These are phyloP conservation scores for Solanum okadae DNA, from an alignment of 257 asterid genomes.

Conservation along the genomic window DNA sequence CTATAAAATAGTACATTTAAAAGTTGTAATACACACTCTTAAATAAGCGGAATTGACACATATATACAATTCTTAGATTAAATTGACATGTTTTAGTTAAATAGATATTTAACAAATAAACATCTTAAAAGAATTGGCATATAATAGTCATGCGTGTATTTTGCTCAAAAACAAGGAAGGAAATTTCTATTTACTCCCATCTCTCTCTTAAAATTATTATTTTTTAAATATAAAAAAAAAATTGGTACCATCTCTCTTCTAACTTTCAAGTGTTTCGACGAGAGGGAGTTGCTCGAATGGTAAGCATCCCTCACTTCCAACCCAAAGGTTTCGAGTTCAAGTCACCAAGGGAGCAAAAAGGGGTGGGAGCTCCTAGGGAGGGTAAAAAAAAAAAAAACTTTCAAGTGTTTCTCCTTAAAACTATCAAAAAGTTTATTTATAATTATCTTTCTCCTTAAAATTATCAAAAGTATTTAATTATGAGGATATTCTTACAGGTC, in stretches of 20 bases:
- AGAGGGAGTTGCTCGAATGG: too few relatives aligned
- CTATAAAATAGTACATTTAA: too few relatives aligned
- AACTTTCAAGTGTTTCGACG: neutral
- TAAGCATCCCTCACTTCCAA: too few relatives aligned
- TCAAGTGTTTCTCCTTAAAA: too few relatives aligned
- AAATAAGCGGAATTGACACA: neutral
- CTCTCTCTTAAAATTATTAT: neutral
- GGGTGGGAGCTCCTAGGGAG: too few relatives aligned
- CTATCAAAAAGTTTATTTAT: neutral
- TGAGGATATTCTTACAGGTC: neutral
- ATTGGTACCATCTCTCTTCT: neutral
- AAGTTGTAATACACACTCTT: too few relatives aligned
- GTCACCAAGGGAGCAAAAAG: too few relatives aligned
- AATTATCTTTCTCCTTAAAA: too few relatives aligned
- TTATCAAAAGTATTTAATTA: neutral
- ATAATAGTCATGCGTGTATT: neutral
- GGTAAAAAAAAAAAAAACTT: too few relatives aligned
- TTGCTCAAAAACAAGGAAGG: neutral
- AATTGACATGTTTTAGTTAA: neutral
- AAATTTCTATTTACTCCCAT: neutral
- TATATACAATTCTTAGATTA: neutral
- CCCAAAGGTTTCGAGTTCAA: too few relatives aligned
- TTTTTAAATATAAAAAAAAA: too few relatives aligned
- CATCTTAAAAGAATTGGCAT: neutral
- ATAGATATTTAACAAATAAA: neutral